Conservation (phyloP, 768 basidiomycete genomes). For the Tylopilus rubrobrunneus region DNA sequence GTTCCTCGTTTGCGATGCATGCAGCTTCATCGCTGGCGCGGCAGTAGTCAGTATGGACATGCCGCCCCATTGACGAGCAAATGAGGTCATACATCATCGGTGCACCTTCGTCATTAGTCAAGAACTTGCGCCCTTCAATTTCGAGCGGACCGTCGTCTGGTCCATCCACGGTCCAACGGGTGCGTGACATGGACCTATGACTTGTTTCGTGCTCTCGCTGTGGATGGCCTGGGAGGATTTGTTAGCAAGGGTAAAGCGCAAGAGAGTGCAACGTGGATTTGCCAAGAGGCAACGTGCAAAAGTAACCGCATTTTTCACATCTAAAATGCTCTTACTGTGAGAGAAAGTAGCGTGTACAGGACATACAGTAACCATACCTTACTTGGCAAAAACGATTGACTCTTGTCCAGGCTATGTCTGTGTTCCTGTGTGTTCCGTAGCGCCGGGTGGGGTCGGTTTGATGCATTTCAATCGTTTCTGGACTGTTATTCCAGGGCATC, state of each 20-base stretch:
- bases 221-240: conserved; percentile 41
- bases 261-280: background rate
- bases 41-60: conserved; percentile 56
- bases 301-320: conserved; percentile 55
- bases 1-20: conserved; percentile 40
- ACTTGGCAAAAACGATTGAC: conserved; percentile 55
- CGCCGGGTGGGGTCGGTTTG: conserved; percentile 43
- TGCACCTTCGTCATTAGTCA: conserved; percentile 51
- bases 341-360: background rate
- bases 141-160: conserved; percentile 48
- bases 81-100: conserved; percentile 62
- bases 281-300: conserved; percentile 56
- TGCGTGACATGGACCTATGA: conserved; percentile 61
- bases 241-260: background rate
- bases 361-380: conserved; percentile 29
- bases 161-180: conserved; percentile 54
- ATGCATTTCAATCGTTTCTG: conserved; percentile 9
- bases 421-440: conserved; percentile 44
- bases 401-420: conserved; percentile 40
- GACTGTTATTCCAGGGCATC: too few species aligned
- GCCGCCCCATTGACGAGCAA: conserved; percentile 54
- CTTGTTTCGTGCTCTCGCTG: conserved; percentile 60
- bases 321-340: conserved; percentile 22
- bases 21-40: conserved; percentile 33
- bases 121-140: conserved; percentile 53